Conservation (phyloP, 176 grass and related monocot genomes). For the Oryza australiensis region DNA sequence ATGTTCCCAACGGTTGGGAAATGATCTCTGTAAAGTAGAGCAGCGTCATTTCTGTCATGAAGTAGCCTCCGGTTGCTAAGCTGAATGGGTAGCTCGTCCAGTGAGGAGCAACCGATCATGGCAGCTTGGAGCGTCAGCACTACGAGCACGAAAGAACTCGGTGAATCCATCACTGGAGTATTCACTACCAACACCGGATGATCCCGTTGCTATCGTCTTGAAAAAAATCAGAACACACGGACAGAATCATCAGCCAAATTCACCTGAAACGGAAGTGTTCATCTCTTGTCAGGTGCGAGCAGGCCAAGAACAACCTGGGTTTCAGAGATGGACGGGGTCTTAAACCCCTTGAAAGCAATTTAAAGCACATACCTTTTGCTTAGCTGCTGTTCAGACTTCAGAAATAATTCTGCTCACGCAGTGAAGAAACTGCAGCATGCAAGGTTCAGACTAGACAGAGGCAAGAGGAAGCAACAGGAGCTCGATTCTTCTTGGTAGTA, state of each 20-base stretch:
- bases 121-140: conserved; percentile 41
- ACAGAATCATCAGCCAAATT: neutral
- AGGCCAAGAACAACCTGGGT: neutral
- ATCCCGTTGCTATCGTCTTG: neutral
- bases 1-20: conserved; percentile 38
- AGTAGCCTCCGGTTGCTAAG: conserved; percentile 53
- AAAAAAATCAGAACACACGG: neutral
- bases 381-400: neutral
- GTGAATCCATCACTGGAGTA: conserved; percentile 39
- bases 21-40: conserved; percentile 14
- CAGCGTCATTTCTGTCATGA: conserved; percentile 38
- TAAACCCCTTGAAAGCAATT: neutral
- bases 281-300: neutral
- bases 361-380: conserved; percentile 11
- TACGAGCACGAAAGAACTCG: conserved; percentile 34
- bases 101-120: neutral
- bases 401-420: neutral
- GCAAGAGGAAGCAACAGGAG: neutral
- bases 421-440: neutral
- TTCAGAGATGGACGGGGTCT: neutral
- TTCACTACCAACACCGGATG: neutral
- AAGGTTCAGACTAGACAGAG: conserved; percentile 1
- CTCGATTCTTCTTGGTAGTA: conserved; percentile 15
- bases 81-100: conserved; percentile 17
- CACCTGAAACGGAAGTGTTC: neutral